Evolutionary conservation across 768 basidiomycete genomes (phyloP).

Genomic region (Trametes maxima): DNA sequence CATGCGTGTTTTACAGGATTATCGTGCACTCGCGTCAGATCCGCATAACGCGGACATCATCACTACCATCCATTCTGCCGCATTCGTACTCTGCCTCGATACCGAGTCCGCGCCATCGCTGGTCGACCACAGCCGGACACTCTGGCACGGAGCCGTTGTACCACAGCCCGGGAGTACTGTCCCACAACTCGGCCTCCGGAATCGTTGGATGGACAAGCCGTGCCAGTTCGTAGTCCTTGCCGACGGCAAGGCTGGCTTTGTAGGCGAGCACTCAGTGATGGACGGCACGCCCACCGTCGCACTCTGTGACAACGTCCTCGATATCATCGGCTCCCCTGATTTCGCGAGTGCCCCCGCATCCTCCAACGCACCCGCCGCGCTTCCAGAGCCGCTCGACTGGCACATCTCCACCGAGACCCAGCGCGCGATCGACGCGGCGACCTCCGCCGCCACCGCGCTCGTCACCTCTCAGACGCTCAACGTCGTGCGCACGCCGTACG

Average conservation of each 20-base stretch:
- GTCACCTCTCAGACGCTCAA: slow-evolving; percentile 63
- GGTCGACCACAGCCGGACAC: slow-evolving; percentile 62
- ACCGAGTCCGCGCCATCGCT: slow-evolving; percentile 52
- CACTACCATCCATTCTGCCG: slow-evolving; percentile 78
- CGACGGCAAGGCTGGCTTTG: slow-evolving; percentile 78
- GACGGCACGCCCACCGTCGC: slow-evolving; percentile 84
- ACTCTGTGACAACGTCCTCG: slow-evolving; percentile 69
- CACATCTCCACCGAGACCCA: slow-evolving; percentile 50
- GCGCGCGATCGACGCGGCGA: slow-evolving; percentile 58
- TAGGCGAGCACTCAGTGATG: slow-evolving; percentile 94
- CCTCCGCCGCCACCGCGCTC: slow-evolving; percentile 56
- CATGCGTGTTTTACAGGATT: slow-evolving; percentile 51
- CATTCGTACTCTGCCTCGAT: slow-evolving; percentile 85
- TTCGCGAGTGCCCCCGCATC: slow-evolving; percentile 61
- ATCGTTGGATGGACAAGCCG: slow-evolving; percentile 91
- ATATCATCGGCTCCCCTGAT: slow-evolving; percentile 54
- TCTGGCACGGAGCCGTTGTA: slow-evolving; percentile 78
- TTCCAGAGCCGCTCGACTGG: slow-evolving; percentile 46
- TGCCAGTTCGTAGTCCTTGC: slow-evolving; percentile 84
- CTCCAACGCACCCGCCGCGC: slow-evolving; percentile 19
- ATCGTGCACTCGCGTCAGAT: slow-evolving; percentile 57
- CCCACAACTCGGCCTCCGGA: slow-evolving; percentile 53
- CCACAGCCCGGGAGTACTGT: not conserved
- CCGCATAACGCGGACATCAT: slow-evolving; percentile 66
- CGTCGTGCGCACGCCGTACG: slow-evolving; percentile 72